Evolutionary conservation across 1,139 yeast species (phyloP).

Genomic region (Starmera stellimalicola): DNA sequence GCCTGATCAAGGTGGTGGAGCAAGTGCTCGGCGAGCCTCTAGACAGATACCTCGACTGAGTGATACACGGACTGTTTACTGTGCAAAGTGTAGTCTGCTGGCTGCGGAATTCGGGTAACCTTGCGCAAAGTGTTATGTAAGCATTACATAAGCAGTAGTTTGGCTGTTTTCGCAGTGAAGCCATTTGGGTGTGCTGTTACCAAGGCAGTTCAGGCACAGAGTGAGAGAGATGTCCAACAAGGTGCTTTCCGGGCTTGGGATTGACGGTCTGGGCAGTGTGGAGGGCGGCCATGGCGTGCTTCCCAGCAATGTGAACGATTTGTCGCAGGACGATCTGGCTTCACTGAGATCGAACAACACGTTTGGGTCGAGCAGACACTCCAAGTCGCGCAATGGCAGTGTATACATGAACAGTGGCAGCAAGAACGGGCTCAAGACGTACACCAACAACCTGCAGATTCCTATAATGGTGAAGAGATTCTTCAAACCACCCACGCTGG

Average conservation of each 20-base stretch:
- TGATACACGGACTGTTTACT: background rate
- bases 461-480: constrained; percentile 39
- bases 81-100: background rate
- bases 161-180: background rate
- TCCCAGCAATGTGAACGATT: constrained; percentile 11
- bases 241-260: background rate
- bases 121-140: too few relatives aligned
- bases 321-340: constrained; percentile 12
- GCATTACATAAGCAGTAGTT: background rate
- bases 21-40: constrained; percentile 90
- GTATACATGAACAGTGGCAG: background rate
- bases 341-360: constrained; percentile 15
- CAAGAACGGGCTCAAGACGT: background rate
- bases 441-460: constrained; percentile 15
- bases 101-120: background rate
- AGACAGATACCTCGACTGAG: constrained; percentile 72
- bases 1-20: constrained; percentile 88
- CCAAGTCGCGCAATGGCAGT: constrained; percentile 5
- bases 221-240: background rate
- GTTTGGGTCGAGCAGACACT: constrained; percentile 5
- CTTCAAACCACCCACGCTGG: constrained; percentile 71
- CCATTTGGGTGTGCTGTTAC: background rate
- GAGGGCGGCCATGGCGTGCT: constrained; percentile 3
- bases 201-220: too few relatives aligned
- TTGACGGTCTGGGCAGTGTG: background rate